Evolutionary conservation across 163 green algal species (phyloP).

Genomic region (Trebouxia gelatinosa): DNA sequence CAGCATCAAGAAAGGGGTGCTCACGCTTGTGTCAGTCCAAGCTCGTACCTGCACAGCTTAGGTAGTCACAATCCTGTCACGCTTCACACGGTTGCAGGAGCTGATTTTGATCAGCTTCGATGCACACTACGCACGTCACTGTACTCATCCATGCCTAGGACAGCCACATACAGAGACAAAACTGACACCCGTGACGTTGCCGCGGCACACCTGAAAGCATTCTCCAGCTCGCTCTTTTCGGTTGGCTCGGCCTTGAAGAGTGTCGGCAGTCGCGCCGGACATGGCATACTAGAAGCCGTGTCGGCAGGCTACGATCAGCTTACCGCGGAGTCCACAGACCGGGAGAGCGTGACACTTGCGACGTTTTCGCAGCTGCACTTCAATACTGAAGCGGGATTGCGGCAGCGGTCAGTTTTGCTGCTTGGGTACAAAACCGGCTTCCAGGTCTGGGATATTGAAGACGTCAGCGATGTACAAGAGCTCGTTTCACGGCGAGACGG

Average conservation of each 20-base stretch:
- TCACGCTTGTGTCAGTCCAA: no score
- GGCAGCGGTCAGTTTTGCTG: slow-evolving; percentile 36
- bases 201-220: no score
- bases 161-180: no score
- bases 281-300: neutral
- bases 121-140: no score
- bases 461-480: slow-evolving; percentile 26
- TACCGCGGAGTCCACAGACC: neutral
- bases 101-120: no score
- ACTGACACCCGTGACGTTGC: no score
- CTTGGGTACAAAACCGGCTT: slow-evolving; percentile 52
- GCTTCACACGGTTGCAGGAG: no score
- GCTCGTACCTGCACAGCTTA: no score
- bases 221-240: slow-evolving; percentile 10
- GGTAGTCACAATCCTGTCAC: no score
- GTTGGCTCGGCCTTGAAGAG: slow-evolving; percentile 6
- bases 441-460: slow-evolving; percentile 44
- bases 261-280: neutral
- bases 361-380: slow-evolving; percentile 8
- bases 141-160: no score
- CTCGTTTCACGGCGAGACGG: slow-evolving; percentile 42
- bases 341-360: neutral
- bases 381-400: neutral
- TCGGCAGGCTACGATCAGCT: slow-evolving; percentile 3
- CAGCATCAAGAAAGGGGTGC: no score